phyloP scores from a whole-genome alignment of 1,284 basidiomycete species.

The Cystobasidium pallidum region DNA sequence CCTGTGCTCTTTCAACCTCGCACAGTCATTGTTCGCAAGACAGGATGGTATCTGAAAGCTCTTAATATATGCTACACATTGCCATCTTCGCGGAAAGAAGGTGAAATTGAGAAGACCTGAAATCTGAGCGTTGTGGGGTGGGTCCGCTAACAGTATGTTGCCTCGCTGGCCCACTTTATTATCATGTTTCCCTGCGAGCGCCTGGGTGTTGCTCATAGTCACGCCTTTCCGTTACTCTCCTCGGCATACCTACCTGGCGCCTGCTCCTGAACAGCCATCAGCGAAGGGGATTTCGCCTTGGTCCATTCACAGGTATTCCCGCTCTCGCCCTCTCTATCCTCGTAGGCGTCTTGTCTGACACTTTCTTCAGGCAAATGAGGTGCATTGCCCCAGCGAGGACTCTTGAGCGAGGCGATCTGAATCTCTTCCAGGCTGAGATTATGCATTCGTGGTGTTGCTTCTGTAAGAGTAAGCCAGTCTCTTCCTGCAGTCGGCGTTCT shows the following conservation, averaged over 20 bases:
- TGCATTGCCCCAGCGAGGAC: conserved; percentile 10
- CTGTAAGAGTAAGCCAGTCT: conserved; percentile 27
- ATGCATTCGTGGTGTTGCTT: conserved; percentile 36
- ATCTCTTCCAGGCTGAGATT: conserved; percentile 36
- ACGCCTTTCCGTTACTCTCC: not conserved
- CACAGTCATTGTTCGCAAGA: too few species aligned
- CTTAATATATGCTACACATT: too few species aligned
- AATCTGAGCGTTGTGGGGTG: too few species aligned
- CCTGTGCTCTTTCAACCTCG: too few species aligned
- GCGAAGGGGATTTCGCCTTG: conserved; percentile 31
- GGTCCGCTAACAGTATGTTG: too few species aligned
- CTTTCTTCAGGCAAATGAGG: conserved; percentile 20
- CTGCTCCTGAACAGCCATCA: conserved; percentile 18
- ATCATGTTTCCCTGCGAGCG: too few species aligned
- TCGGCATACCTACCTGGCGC: conserved; percentile 9
- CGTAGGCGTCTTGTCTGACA: conserved; percentile 16
- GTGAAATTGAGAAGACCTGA: too few species aligned
- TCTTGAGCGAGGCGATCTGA: conserved; percentile 30
- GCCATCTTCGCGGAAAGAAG: too few species aligned
- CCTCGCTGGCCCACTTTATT: too few species aligned
- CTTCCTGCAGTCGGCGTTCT: conserved; percentile 14
- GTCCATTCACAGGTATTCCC: conserved; percentile 36
- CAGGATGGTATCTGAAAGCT: too few species aligned
- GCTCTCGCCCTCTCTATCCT: conserved; percentile 29
- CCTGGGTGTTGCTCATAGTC: too few species aligned